phyloP scores from a whole-genome alignment of 257 asterid species.

The Solanum pennellii region DNA sequence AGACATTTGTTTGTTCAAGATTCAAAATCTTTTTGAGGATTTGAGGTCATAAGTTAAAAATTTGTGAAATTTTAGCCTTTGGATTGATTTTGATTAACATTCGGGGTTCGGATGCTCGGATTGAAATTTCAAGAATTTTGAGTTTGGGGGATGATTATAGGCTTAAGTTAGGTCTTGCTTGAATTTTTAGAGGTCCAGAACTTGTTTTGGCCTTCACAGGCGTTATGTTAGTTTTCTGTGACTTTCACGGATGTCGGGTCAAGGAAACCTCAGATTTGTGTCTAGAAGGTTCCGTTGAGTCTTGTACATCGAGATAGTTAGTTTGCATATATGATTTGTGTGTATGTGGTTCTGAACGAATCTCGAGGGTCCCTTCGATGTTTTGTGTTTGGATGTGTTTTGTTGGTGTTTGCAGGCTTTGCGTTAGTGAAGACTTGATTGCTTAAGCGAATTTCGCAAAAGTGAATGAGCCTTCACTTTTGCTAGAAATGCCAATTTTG shows the following conservation, averaged over 20 bases:
- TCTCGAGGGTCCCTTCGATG: background rate
- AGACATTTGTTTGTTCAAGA: too few species aligned
- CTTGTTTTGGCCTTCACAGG: background rate
- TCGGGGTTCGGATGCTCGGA: too few species aligned
- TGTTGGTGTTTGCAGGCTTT: background rate
- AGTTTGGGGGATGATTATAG: background rate
- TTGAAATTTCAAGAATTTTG: background rate
- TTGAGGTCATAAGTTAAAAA: background rate
- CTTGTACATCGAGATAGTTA: too few species aligned
- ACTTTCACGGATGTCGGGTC: background rate
- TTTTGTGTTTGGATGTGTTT: background rate
- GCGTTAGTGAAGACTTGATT: background rate
- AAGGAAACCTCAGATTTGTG: too few species aligned
- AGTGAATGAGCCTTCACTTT: background rate
- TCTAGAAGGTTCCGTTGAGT: too few species aligned
- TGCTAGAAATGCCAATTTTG: background rate
- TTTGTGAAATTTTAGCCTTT: background rate
- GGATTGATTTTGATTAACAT: background rate
- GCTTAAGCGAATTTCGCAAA: background rate
- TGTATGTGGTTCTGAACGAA: too few species aligned
- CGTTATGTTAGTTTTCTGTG: background rate
- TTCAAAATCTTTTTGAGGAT: background rate
- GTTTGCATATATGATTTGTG: background rate
- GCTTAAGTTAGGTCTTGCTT: background rate
- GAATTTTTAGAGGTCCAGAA: background rate